Percentiles rank a stretch among this genome's conserved stretches.
Conservation (phyloP, 257 asterid genomes). For the Nicotiana noctiflora region DNA sequence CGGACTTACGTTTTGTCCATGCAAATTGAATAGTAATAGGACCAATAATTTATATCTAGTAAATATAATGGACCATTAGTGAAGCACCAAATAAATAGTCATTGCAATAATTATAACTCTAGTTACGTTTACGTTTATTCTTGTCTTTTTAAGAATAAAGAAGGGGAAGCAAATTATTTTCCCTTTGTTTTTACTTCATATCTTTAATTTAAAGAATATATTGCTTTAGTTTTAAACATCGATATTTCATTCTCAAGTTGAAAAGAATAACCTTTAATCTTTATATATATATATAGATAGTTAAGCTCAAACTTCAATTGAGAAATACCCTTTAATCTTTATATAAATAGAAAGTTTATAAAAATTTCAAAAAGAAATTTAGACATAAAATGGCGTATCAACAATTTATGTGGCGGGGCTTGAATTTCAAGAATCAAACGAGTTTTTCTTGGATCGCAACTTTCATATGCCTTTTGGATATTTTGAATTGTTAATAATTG, state of each 20-base stretch:
- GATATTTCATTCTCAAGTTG: not conserved
- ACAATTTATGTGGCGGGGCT: too few species aligned
- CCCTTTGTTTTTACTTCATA: not conserved
- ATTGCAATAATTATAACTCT: constrained; percentile 3
- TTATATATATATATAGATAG: too few species aligned
- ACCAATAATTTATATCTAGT: constrained; percentile 7
- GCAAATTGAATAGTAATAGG: not conserved
- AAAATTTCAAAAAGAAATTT: too few species aligned
- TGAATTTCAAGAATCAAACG: too few species aligned
- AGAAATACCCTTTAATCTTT: not conserved
- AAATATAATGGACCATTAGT: constrained; percentile 5
- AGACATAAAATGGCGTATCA: too few species aligned
- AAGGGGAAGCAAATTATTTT: not conserved
- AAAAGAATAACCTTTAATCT: not conserved
- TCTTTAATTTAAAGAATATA: not conserved
- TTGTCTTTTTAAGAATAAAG: not conserved
- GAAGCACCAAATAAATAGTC: not conserved
- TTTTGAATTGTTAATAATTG: too few species aligned
- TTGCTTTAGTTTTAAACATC: not conserved
- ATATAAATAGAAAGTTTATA: too few species aligned
- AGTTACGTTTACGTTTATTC: not conserved
- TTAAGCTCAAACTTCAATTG: not conserved
- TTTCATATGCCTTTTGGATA: too few species aligned
- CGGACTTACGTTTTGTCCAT: not conserved
- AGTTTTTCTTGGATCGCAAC: too few species aligned